Conservation (phyloP, 2,329 filamentous ascomycete species). For the Ceratocystis lukuohia region DNA sequence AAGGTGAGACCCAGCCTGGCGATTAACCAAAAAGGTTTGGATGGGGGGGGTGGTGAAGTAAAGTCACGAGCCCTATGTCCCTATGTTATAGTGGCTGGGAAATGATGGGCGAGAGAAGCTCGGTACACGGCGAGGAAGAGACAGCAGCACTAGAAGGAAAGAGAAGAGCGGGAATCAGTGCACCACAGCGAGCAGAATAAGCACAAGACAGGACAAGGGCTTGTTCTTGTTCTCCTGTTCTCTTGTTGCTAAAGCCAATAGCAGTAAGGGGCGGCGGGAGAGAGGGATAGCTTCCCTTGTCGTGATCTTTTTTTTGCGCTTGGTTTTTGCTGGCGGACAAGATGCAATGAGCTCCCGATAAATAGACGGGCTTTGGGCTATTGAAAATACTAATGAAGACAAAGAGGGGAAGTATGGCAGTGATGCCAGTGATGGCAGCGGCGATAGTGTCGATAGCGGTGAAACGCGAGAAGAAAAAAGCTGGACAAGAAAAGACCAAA, state of each 20-base stretch:
- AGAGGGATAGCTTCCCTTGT: no score
- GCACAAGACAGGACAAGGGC: not conserved
- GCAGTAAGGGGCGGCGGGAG: no score
- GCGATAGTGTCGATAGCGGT: not conserved
- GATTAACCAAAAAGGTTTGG: no score
- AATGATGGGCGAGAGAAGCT: not conserved
- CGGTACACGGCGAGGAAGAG: not conserved
- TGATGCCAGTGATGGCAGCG: no score
- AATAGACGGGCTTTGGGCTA: no score
- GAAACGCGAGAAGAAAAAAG: not conserved
- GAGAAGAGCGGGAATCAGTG: not conserved
- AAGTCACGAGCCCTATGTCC: not conserved
- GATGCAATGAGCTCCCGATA: no score
- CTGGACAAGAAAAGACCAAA: not conserved
- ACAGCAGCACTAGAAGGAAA: not conserved
- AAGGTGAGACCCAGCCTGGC: no score
- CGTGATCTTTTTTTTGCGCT: no score
- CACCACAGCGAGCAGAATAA: not conserved
- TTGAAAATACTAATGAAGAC: no score
- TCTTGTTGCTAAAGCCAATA: not conserved
- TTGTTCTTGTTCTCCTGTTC: not conserved
- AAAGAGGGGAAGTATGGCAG: no score
- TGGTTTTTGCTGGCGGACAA: no score
- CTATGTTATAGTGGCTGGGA: conserved; percentile 1
- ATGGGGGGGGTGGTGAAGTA: not conserved